Percentiles rank a stretch among this genome's conserved stretches.
Evolutionary conservation across 805 yeast species (phyloP).

Genomic region (Yarrowia sp.): DNA sequence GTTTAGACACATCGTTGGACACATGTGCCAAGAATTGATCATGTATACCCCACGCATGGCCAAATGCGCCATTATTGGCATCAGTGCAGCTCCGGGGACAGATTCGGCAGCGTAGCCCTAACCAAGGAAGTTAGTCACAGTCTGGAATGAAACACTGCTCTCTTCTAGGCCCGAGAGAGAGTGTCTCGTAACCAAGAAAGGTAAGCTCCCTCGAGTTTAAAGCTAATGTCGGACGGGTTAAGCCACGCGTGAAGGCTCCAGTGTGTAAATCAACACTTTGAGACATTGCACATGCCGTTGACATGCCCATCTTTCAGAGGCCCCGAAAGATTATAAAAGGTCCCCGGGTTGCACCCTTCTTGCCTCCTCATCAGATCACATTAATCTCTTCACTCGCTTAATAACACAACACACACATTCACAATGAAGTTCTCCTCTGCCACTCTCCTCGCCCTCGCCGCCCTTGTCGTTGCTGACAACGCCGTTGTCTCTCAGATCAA

Average conservation of each 20-base stretch:
- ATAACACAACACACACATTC: constrained; percentile 10
- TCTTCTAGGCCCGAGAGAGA: constrained; percentile 7
- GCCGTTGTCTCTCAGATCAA: constrained; percentile 9
- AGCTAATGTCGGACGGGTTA: constrained; percentile 5
- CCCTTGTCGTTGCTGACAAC: constrained; percentile 20
- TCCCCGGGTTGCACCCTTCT: neutral
- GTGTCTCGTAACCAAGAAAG: constrained; percentile 23
- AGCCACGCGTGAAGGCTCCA: constrained; percentile 14
- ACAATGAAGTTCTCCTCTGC: constrained; percentile 19
- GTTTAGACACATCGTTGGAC: neutral
- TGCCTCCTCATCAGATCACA: neutral
- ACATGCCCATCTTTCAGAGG: neutral
- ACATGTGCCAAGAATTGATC: neutral
- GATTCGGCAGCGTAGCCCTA: neutral
- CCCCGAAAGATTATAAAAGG: constrained; percentile 1
- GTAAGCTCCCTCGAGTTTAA: constrained; percentile 3
- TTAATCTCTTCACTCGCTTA: constrained; percentile 22
- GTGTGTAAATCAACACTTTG: constrained; percentile 1
- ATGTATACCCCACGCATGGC: neutral
- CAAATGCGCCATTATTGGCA: neutral
- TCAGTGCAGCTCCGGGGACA: neutral
- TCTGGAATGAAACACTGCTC: constrained; percentile 18
- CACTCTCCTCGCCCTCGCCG: constrained; percentile 15
- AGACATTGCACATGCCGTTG: neutral
- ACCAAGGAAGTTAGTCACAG: constrained; percentile 5